Evolutionary conservation across 371 early-diverging fungal genomes (phyloP).

Genomic region (Mortierella sp.): DNA sequence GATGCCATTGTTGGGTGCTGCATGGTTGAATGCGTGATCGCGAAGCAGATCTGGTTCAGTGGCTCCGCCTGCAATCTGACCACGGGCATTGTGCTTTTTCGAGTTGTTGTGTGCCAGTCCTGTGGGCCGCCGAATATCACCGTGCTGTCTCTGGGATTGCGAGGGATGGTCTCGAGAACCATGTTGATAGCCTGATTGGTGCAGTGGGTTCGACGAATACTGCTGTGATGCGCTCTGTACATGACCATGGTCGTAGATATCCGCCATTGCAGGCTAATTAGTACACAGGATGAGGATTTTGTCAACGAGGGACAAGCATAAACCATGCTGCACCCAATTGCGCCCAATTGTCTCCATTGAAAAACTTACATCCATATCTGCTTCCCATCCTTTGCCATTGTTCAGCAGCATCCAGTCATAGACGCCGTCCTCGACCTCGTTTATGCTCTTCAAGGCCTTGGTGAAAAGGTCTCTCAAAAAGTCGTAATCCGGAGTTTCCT

Average conservation of each 20-base stretch:
- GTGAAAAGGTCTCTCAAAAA: constrained; percentile 88
- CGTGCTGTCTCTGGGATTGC: constrained; percentile 40
- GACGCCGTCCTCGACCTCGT: constrained; percentile 91
- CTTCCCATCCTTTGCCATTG: constrained; percentile 69
- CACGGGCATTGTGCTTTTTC: constrained; percentile 36
- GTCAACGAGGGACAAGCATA: not conserved
- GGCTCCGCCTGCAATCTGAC: constrained; percentile 14
- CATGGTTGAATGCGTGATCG: constrained; percentile 47
- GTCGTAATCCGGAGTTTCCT: constrained; percentile 98
- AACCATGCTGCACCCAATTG: too few species aligned
- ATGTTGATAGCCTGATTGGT: constrained; percentile 39
- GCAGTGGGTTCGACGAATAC: constrained; percentile 51
- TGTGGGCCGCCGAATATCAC: constrained; percentile 37
- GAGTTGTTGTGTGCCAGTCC: constrained; percentile 45
- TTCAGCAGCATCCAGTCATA: constrained; percentile 94
- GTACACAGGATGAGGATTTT: not conserved
- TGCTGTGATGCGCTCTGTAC: constrained; percentile 43
- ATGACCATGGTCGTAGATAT: constrained; percentile 34
- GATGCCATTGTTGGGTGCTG: constrained; percentile 42
- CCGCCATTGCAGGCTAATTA: constrained; percentile 17
- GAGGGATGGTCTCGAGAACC: constrained; percentile 40
- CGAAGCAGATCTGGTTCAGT: constrained; percentile 52
- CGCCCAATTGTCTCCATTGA: too few species aligned
- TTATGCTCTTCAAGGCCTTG: constrained; percentile 78
- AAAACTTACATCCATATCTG: constrained; percentile 56